Evolutionary conservation across 2,329 filamentous ascomycete species (phyloP).

Genomic region (Dactylella cylindrospora): DNA sequence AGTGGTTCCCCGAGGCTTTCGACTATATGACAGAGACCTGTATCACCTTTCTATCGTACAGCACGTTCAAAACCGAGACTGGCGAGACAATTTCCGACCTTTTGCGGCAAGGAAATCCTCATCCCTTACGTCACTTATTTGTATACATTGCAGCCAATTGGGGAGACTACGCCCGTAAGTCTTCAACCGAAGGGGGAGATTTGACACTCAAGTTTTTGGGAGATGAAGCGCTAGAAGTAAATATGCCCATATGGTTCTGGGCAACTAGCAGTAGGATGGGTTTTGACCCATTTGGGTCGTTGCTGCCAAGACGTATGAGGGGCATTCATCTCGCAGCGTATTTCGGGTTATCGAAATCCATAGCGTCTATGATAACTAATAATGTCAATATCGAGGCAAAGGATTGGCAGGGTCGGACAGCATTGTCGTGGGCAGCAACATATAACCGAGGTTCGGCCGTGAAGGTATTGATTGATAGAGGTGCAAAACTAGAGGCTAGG

Average conservation of each 20-base stretch:
- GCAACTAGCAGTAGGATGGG: too few relatives aligned
- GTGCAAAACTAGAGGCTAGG: not conserved
- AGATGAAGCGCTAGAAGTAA: too few relatives aligned
- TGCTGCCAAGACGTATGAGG: too few relatives aligned
- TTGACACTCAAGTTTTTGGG: too few relatives aligned
- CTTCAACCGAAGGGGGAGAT: too few relatives aligned
- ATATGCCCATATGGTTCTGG: too few relatives aligned
- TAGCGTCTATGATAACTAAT: too few relatives aligned
- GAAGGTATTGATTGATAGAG: conserved; percentile 9
- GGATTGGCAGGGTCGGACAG: conserved; percentile 3
- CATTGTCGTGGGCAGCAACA: conserved; percentile 4
- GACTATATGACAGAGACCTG: conserved; percentile 26
- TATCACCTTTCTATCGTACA: conserved; percentile 22
- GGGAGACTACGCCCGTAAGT: conserved; percentile 24
- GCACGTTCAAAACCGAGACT: conserved; percentile 11
- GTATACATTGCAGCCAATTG: conserved; percentile 26
- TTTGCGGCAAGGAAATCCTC: conserved; percentile 16
- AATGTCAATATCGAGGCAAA: conserved; percentile 35
- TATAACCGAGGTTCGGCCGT: conserved; percentile 23
- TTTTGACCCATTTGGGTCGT: too few relatives aligned
- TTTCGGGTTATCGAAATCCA: too few relatives aligned
- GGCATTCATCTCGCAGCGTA: too few relatives aligned
- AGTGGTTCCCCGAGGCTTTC: conserved; percentile 14
- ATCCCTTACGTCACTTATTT: too few relatives aligned
- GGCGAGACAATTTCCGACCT: conserved; percentile 16